phyloP scores from a whole-genome alignment of 2,329 filamentous ascomycete genomes.

The Ustulina deusta region DNA sequence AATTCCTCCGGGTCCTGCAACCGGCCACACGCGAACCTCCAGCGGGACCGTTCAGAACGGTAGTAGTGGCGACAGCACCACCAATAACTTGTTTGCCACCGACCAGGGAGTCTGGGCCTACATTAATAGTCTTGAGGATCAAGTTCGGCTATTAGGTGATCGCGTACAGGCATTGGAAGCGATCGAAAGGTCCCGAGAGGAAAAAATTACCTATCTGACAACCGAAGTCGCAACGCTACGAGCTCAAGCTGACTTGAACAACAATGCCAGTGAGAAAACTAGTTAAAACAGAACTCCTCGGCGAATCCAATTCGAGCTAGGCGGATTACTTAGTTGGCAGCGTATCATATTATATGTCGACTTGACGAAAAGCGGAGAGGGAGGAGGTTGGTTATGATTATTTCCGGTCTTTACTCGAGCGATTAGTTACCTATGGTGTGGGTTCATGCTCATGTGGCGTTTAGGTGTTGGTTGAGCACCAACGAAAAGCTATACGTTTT shows the following conservation, averaged over 20 bases:
- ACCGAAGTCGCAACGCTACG: constrained; percentile 53
- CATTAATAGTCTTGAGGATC: constrained; percentile 76
- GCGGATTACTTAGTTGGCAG: not conserved
- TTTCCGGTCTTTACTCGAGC: constrained; percentile 24
- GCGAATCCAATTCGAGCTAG: constrained; percentile 14
- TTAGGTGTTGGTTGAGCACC: constrained; percentile 31
- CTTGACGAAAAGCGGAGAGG: constrained; percentile 5
- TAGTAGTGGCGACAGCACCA: constrained; percentile 70
- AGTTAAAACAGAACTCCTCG: constrained; percentile 23
- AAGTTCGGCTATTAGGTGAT: constrained; percentile 61
- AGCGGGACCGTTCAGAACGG: constrained; percentile 65
- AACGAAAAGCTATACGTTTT: constrained; percentile 38
- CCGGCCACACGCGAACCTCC: constrained; percentile 54
- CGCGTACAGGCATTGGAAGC: constrained; percentile 58
- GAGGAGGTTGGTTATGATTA: constrained; percentile 20
- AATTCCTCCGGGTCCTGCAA: constrained; percentile 35
- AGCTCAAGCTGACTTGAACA: constrained; percentile 49
- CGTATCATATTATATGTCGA: constrained; percentile 4
- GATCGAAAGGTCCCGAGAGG: constrained; percentile 54
- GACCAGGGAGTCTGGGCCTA: constrained; percentile 78
- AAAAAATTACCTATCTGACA: constrained; percentile 53
- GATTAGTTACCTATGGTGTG: constrained; percentile 26
- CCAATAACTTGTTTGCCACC: constrained; percentile 72
- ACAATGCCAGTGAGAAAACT: constrained; percentile 43
- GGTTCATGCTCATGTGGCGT: constrained; percentile 34